Evolutionary conservation across 495 filamentous ascomycete species (phyloP).

Genomic region (Penicillium goetzii): DNA sequence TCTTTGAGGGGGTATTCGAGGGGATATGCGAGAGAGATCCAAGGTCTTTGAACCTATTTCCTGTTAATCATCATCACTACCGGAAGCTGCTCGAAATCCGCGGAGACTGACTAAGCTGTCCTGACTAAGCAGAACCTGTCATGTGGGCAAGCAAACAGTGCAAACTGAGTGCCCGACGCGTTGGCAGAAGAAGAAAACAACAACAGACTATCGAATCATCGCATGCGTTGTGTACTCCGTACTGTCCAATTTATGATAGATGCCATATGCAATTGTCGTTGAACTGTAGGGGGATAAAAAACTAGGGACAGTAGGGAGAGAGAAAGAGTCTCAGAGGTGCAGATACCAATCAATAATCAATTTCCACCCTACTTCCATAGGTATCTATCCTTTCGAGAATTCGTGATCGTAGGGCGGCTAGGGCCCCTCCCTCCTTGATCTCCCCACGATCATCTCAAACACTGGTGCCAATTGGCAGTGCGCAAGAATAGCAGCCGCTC

Average conservation of each 20-base stretch:
- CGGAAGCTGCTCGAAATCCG: slow-evolving; percentile 14
- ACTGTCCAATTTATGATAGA: background rate
- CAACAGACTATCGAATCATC: slow-evolving; percentile 19
- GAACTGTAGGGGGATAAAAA: background rate
- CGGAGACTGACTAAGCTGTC: slow-evolving; percentile 7
- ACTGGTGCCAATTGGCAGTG: slow-evolving; percentile 26
- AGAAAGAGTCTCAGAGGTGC: slow-evolving; percentile 3
- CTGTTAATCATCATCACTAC: background rate
- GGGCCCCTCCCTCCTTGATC: background rate
- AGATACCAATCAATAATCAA: slow-evolving; percentile 11
- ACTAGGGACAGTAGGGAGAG: background rate
- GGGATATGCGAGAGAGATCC: background rate
- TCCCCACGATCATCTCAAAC: slow-evolving; percentile 20
- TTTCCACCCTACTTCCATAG: slow-evolving; percentile 4
- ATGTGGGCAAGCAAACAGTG: slow-evolving; percentile 21
- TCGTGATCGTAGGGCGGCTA: background rate
- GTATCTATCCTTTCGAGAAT: background rate
- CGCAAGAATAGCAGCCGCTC: slow-evolving; percentile 18
- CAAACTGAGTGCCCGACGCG: slow-evolving; percentile 27
- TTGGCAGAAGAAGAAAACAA: slow-evolving; percentile 17
- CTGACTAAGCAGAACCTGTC: slow-evolving; percentile 10
- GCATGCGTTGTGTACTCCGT: too few species aligned
- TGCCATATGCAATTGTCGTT: background rate
- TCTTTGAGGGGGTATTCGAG: background rate
- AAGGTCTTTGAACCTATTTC: background rate